Percentiles rank a stretch among this genome's conserved stretches.
These are phyloP conservation scores for Allium sativum DNA, from an alignment of 106 monocot species.

Conservation along the genomic window DNA sequence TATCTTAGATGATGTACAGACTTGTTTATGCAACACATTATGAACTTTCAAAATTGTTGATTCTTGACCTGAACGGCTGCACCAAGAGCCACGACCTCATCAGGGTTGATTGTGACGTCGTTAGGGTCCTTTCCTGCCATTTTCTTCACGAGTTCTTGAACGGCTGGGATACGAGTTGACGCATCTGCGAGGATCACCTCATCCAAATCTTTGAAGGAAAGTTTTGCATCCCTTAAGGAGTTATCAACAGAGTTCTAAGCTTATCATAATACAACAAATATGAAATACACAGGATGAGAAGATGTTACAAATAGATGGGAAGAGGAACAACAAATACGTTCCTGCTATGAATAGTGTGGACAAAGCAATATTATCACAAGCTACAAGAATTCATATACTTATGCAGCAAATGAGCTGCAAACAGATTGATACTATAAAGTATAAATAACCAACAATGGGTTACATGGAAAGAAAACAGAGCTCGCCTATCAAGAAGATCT, in stretches of 20 bases:
- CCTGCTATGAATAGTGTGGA: no score
- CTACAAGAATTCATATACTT: not conserved
- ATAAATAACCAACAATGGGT: not conserved
- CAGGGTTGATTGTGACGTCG: constrained; percentile 85
- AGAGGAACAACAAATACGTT: not conserved
- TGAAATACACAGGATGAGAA: not conserved
- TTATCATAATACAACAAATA: constrained; percentile 12
- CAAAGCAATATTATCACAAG: not conserved
- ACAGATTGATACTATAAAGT: not conserved
- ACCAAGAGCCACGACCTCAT: constrained; percentile 89
- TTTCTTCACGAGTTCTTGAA: constrained; percentile 77
- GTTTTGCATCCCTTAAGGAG: constrained; percentile 67
- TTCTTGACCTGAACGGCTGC: constrained; percentile 71
- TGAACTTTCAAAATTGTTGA: no score
- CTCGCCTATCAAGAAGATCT: constrained; percentile 58
- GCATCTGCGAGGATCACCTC: constrained; percentile 88
- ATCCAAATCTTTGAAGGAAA: constrained; percentile 64
- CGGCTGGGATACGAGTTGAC: constrained; percentile 79
- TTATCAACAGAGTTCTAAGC: constrained; percentile 62
- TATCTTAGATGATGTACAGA: no score
- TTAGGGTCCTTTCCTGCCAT: constrained; percentile 83
- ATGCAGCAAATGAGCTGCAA: not conserved
- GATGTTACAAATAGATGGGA: not conserved
- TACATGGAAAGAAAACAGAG: not conserved
- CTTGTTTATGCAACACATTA: no score